A percentile compares a stretch with the other conserved stretches of the same genome.
These are phyloP conservation scores for Podaxis rugospora DNA, from an alignment of 768 basidiomycete species.

Conservation along the genomic window DNA sequence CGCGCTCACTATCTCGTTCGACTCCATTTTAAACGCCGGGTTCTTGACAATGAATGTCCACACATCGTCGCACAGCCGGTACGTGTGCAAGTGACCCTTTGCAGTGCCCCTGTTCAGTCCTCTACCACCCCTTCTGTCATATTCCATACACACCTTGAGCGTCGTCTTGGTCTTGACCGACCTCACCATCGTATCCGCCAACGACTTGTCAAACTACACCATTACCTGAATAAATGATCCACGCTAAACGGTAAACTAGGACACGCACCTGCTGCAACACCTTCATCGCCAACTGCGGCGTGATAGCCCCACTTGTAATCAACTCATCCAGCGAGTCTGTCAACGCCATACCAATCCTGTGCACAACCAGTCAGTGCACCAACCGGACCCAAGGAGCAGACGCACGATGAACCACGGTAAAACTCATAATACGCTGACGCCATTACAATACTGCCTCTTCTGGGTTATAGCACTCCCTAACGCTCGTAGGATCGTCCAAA, in stretches of 20 bases:
- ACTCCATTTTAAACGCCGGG: constrained; percentile 93
- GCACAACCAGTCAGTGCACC: background rate
- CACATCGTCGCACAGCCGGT: constrained; percentile 91
- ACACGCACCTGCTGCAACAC: constrained; percentile 85
- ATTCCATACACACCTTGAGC: constrained; percentile 60
- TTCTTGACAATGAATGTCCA: constrained; percentile 99
- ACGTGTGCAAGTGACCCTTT: constrained; percentile 88
- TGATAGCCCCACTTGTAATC: constrained; percentile 94
- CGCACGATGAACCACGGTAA: constrained; percentile 88
- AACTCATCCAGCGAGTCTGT: constrained; percentile 98
- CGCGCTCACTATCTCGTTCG: constrained; percentile 69
- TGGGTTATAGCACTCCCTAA: background rate
- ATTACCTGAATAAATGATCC: background rate
- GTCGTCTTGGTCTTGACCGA: constrained; percentile 94
- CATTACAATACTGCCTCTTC: constrained; percentile 33
- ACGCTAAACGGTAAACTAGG: background rate
- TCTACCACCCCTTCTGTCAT: background rate
- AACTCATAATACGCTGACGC: constrained; percentile 89
- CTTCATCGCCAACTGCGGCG: constrained; percentile 97
- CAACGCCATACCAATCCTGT: constrained; percentile 92
- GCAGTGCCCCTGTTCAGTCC: background rate
- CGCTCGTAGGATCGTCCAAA: background rate
- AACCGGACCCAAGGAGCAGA: constrained; percentile 16
- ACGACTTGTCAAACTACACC: constrained; percentile 88
- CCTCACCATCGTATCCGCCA: constrained; percentile 90